These are phyloP conservation scores for Aspergillus sp. DNA, from an alignment of 2,329 filamentous ascomycete genomes.

Conservation along the genomic window DNA sequence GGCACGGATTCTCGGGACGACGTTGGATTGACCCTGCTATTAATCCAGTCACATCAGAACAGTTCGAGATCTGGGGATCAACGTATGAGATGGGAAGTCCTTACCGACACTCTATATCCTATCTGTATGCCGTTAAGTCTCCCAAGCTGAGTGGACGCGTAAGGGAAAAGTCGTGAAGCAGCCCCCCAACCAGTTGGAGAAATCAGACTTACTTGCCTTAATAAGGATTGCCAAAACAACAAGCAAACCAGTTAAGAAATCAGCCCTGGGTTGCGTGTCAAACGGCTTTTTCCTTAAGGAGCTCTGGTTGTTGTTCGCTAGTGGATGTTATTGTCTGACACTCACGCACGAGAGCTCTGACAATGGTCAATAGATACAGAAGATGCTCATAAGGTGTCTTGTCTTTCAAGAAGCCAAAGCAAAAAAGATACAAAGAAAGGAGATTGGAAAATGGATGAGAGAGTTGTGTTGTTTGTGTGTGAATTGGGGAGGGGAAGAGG, in stretches of 20 bases:
- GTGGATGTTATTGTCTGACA: neutral
- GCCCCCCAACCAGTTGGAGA: too few relatives aligned
- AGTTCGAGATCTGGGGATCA: neutral
- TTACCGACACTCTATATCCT: neutral
- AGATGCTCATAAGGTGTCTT: neutral
- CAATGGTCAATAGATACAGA: neutral
- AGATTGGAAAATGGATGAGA: neutral
- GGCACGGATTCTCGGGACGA: neutral
- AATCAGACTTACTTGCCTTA: too few relatives aligned
- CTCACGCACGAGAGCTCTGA: neutral
- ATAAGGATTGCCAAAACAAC: too few relatives aligned
- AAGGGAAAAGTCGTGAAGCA: too few relatives aligned
- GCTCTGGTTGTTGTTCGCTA: too few relatives aligned
- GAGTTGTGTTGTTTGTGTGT: neutral
- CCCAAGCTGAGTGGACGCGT: neutral
- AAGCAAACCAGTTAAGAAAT: too few relatives aligned
- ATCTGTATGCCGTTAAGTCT: neutral
- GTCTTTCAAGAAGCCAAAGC: neutral
- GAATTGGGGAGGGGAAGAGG: slow-evolving; percentile 1
- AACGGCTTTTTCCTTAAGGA: too few relatives aligned
- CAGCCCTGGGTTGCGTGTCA: too few relatives aligned
- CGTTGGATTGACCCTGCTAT: neutral
- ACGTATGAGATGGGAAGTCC: neutral
- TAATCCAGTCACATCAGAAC: neutral
- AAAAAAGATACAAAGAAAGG: neutral